A percentile compares a stretch with the other conserved stretches of the same genome.
Evolutionary conservation across 1,139 yeast species (phyloP).

Genomic region (Hanseniaspora uvarum): DNA sequence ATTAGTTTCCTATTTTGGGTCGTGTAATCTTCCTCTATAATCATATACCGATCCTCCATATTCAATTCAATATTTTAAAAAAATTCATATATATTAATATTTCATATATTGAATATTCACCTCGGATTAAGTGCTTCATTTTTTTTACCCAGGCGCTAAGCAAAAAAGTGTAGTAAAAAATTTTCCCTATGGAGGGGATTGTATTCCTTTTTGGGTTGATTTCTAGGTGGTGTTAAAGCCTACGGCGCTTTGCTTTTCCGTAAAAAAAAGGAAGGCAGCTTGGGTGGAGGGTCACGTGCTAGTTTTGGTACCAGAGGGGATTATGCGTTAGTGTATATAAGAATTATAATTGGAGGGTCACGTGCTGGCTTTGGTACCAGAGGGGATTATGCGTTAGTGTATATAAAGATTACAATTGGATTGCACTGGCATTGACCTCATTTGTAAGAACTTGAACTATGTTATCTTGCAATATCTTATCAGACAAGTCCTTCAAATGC

Average conservation of each 20-base stretch:
- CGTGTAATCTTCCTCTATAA: too few relatives aligned
- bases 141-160: not conserved
- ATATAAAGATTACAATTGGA: conserved; percentile 36
- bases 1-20: not conserved
- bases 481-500: conserved; percentile 86
- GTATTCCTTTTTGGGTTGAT: not conserved
- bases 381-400: too few relatives aligned
- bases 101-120: conserved; percentile 1
- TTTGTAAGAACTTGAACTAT: conserved; percentile 79
- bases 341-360: conserved; percentile 36
- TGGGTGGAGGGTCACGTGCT: not conserved
- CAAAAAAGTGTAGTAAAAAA: not conserved
- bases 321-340: not conserved
- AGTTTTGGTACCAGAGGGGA: too few relatives aligned
- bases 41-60: too few relatives aligned
- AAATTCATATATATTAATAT: too few relatives aligned
- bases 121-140: not conserved
- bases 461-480: conserved; percentile 75
- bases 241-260: not conserved
- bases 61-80: too few relatives aligned
- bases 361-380: too few relatives aligned
- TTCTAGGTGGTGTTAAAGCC: not conserved
- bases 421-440: conserved; percentile 77
- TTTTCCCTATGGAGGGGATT: not conserved
- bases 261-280: conserved; percentile 1